Evolutionary conservation across 129 eudicot genomes (phyloP), one percentile per base, ranked within the genome.

Genomic region (Lactuca sativa): DNA sequence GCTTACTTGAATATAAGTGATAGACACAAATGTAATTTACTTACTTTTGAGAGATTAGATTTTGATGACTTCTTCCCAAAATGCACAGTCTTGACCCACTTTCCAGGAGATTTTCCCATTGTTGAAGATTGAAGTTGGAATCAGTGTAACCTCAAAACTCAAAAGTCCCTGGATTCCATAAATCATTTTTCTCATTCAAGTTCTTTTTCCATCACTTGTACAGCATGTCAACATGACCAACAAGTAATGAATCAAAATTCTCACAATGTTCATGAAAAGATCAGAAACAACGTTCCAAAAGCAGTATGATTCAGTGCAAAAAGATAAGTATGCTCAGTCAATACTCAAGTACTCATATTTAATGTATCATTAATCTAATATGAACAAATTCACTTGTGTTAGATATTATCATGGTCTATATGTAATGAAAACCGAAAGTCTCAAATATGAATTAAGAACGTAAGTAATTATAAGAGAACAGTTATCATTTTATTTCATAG

Each of bases 51-150:
- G 56, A 74, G 71, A 57, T 66, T 82, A 52, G 97, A 83, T 71
- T 83, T 87, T 16, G 97, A 85, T 40, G 88, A 74, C 69, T 87
- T 90, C 84, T 87, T 90, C 75, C 97, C 92, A 36, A 85, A 85
- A 77, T 85, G 87, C 62, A 90, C 83, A 56, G 89, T 80, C 78
- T 90, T 90, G 74, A 87, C 81, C 97, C 97, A 90, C 78, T 85
- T 90, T 85, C 84, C 97, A 13, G 97, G 92, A 75, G 97, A 90
- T 75, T 84, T 90, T 73, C 96, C 90, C 96, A 90, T 90, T 34
- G 82, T 65, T 56, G 49, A 58, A 47, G 38, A 36, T 36, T 36
- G 38, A 36, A 36, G 38, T 4, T 36, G 38, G 38, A 36, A 36
- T 0, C 2, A 6, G 44, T 56, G 64, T 38, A 53, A 49, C 70